Base-by-base conservation (phyloP, 257 asterid species). In the Rhazya stricta region DNA sequence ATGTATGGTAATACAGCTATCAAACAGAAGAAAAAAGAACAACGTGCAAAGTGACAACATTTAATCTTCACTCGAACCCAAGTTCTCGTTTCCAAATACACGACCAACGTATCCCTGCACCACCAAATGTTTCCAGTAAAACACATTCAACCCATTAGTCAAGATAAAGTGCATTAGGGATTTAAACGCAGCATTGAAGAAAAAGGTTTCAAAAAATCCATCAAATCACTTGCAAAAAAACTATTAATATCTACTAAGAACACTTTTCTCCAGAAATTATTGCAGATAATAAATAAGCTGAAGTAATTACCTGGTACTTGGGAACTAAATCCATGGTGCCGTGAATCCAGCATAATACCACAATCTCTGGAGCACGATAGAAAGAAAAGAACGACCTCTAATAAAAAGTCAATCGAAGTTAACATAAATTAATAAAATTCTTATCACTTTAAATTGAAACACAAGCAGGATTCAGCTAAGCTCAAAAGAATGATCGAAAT, bases 51-150 rank as follows among this genome's bases (percentile, higher is more conserved):
- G 75, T 42, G 5, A 63, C 29, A 71, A 6, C 6, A 48, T 25
- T 77, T 81, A 95, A 81, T 95, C 99, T 68, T 92, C 96, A 80
- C 66, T 89, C 13, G 97, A 84, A 75, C 83, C 84, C 11, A 93
- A 87, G 75, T 86, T 88, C 34, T 92, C 98, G 67, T 86, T 92
- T 60, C 98, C 86, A 76, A 95, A 91, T n/a, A 95, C 98, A 56
- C 97, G 92, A 39, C 92, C 96, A 60, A 95, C 94, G 50, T 89
- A 97, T 30, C 92, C 99, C 99, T 91, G 96, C 87, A 83, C 75
- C 69, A 79, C 10, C 53, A 68, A 74, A 15, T 29, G 39, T 61
- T 70, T 73, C 51, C 71, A 78, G 51, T 71, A 13, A 76, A 74
- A 51, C 69, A 74, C 82, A 80, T 32, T 61, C 6, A 45, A 69